Conservation (phyloP, 2,329 filamentous ascomycete species). For the Verticillium zaregamsianum region DNA sequence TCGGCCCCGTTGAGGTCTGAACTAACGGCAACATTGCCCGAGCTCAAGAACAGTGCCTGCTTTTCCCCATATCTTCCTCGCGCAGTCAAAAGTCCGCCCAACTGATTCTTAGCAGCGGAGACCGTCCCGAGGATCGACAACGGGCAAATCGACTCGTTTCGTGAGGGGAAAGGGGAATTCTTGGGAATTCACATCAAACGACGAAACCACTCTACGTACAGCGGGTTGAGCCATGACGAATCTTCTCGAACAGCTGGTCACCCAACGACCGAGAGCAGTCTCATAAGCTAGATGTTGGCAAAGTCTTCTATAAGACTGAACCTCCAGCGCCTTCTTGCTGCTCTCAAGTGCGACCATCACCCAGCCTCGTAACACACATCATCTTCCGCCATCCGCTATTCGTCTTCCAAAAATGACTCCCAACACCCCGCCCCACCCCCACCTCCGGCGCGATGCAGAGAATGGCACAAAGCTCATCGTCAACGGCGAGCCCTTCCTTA, state of each 20-base stretch:
- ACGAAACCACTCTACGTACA: not conserved
- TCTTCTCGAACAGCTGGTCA: not conserved
- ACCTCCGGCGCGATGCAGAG: constrained; percentile 14
- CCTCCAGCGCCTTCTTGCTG: not conserved
- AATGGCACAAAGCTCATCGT: constrained; percentile 27
- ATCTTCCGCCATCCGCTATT: not conserved
- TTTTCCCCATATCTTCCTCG: not conserved
- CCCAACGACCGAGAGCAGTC: not conserved
- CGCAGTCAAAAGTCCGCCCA: not conserved
- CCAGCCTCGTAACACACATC: not conserved
- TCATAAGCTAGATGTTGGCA: not conserved
- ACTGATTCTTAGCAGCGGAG: not conserved
- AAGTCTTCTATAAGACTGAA: not conserved
- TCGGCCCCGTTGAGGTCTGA: not conserved
- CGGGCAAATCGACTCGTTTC: not conserved
- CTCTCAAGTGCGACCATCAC: not conserved
- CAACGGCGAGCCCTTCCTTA: constrained; percentile 28
- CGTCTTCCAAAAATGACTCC: not conserved
- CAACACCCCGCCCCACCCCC: not conserved
- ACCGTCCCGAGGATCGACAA: not conserved
- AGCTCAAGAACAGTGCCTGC: not conserved
- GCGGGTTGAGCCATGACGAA: not conserved
- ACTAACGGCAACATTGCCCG: not conserved
- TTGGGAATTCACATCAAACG: not conserved
- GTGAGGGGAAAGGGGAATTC: not conserved